Evolutionary conservation across 352 stramenopile genomes (phyloP).

Genomic region (Phytophthora foliorum): DNA sequence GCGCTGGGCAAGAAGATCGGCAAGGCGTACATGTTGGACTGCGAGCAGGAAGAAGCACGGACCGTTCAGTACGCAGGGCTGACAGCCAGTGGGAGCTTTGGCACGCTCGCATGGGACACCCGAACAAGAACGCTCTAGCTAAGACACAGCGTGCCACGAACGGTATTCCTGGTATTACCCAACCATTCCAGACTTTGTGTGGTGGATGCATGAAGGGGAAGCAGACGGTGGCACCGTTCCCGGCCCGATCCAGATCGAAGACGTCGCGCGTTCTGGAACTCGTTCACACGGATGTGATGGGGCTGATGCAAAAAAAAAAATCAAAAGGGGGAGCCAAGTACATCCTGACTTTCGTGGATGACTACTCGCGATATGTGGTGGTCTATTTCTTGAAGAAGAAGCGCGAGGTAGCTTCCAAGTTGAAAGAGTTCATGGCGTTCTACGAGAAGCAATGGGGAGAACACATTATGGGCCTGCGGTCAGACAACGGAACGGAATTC

Average conservation of each 20-base stretch:
- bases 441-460: conserved; percentile 23
- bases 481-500: conserved; percentile 37
- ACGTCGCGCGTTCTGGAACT: conserved; percentile 7
- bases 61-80: conserved; percentile 1
- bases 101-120: conserved; percentile 13
- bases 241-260: neutral
- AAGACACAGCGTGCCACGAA: conserved; percentile 15
- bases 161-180: neutral
- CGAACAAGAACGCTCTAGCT: neutral
- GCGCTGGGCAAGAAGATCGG: conserved; percentile 10
- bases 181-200: conserved; percentile 5
- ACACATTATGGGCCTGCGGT: conserved; percentile 10
- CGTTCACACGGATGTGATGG: conserved; percentile 22
- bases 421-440: conserved; percentile 10
- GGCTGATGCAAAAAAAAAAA: conserved; percentile 8
- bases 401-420: conserved; percentile 14
- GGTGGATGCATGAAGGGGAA: conserved; percentile 25
- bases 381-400: conserved; percentile 24
- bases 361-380: conserved; percentile 12
- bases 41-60: conserved; percentile 2
- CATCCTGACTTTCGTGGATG: conserved; percentile 9
- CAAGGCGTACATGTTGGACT: conserved; percentile 14
- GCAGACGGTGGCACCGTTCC: conserved; percentile 15
- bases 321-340: conserved; percentile 9
- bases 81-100: conserved; percentile 25